Evolutionary conservation across 2,329 filamentous ascomycete species (phyloP), one percentile per base, ranked within the genome.

Genomic region (Penicillium sp.): DNA sequence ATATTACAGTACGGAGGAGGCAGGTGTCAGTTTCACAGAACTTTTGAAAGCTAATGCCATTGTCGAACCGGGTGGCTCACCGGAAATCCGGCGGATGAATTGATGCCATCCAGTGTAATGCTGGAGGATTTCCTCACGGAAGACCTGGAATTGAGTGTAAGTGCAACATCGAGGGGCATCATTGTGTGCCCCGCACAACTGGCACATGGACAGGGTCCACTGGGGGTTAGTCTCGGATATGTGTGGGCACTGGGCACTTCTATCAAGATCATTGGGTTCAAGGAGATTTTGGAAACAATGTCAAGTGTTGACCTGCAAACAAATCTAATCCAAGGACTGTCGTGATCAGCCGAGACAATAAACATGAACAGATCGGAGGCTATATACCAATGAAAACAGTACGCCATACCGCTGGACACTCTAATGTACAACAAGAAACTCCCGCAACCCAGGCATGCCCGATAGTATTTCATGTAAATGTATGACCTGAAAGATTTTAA

Each of bases 311-410:
- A 19, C n/a, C 18, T 22, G 46, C n/a, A 22, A 47, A 31, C 14
- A 19, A 10, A 35, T 49, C 31, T 6, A 49, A 24, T 16, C 13
- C 6, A 55, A 2, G 13, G 22, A 14, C 47, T 33, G 54, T 50
- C 27, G n/a, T 35, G 33, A 24, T 56, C 39, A 39, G 46, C 18
- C 16, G 39, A 18, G 18, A 11, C 14, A 27, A 40, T 44, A n/a
- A n/a, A 44, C n/a, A 27, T 37, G 22, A 53, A 19, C 36, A 53
- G 37, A 33, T 33, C 27, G 16, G 33, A 43, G 40, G 43, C 39
- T 56, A 62, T 62, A 36, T 60, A 58, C 54, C 51, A 50, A 57
- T 27, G 36, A 53, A 36, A 52, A 41, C 18, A 37, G 39, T 44
- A 56, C 19, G 46, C 54, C 54, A 47, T 56, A 50, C 37, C 54